Conservation (phyloP, 2,329 filamentous ascomycete species). For the Colletotrichum sp. region DNA sequence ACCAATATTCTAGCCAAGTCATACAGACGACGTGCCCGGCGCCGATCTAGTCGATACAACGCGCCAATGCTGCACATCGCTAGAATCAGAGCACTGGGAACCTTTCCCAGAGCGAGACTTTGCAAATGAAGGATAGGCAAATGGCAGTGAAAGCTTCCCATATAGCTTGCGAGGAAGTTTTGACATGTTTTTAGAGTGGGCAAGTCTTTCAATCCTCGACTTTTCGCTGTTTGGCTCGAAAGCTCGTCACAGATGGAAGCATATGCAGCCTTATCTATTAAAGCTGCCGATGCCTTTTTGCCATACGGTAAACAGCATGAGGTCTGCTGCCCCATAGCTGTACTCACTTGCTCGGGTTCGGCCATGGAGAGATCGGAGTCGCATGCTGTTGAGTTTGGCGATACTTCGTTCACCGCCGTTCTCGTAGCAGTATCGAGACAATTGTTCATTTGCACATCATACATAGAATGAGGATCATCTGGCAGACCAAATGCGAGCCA, state of each 20-base stretch:
- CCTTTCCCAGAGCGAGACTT: not conserved
- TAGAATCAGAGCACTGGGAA: not conserved
- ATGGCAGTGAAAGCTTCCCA: not conserved
- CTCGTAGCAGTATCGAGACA: not conserved
- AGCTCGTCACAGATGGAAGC: not conserved
- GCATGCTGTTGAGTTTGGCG: not conserved
- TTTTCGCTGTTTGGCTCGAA: rapidly evolving
- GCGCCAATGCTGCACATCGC: not conserved
- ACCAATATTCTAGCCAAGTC: not conserved
- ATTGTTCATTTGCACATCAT: not conserved
- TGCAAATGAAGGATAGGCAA: not conserved
- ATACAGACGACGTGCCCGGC: not conserved
- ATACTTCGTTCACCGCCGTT: not conserved
- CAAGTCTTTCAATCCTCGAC: not conserved
- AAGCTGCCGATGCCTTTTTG: not conserved
- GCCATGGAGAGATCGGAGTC: not conserved
- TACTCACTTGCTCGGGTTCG: not conserved
- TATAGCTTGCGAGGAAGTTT: not conserved
- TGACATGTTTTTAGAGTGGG: not conserved
- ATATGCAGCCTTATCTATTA: not conserved
- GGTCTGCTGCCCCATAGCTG: not conserved
- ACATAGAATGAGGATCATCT: too few species aligned
- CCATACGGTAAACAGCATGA: not conserved
- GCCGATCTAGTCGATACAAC: not conserved
- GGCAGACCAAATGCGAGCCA: not conserved